Conservation (phyloP, 768 basidiomycete genomes). For the Tricholoma bakamatsutake region DNA sequence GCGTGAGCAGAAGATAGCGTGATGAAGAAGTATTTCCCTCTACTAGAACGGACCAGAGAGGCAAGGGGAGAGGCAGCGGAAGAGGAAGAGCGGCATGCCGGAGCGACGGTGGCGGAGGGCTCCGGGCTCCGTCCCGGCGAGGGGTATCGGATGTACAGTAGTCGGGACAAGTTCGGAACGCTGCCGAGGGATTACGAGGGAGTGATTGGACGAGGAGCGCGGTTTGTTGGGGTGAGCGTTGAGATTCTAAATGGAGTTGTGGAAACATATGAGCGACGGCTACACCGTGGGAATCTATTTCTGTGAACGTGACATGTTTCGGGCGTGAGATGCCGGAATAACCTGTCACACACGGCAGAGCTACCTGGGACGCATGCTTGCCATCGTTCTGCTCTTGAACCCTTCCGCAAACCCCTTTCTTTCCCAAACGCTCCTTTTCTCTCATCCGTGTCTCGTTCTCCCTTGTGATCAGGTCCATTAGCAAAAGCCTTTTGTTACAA, state of each 20-base stretch:
- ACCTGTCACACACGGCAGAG: background rate
- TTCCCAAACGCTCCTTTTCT: background rate
- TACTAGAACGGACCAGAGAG: slow-evolving; percentile 12
- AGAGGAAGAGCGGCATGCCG: too few relatives aligned
- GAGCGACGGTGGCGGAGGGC: too few relatives aligned
- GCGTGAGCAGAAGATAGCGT: slow-evolving; percentile 14
- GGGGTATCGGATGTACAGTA: slow-evolving; percentile 56
- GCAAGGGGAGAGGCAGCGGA: background rate
- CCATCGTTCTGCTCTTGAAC: too few relatives aligned
- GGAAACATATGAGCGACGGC: slow-evolving; percentile 59
- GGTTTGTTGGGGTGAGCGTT: slow-evolving; percentile 48
- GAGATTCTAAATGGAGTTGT: slow-evolving; percentile 51
- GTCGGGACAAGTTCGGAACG: slow-evolving; percentile 60
- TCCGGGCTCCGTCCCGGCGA: too few relatives aligned
- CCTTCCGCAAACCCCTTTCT: slow-evolving; percentile 1
- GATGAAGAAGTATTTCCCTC: slow-evolving; percentile 37
- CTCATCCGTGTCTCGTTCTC: background rate
- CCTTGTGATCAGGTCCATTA: background rate
- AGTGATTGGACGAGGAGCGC: slow-evolving; percentile 46
- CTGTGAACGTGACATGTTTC: slow-evolving; percentile 5
- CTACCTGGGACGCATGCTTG: background rate
- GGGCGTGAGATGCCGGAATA: background rate
- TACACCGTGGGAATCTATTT: slow-evolving; percentile 13
- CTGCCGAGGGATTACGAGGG: slow-evolving; percentile 43
- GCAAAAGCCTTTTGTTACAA: too few relatives aligned